Evolutionary conservation across 108 stramenopile species (phyloP).

Genomic region (Parietichytrium sp.): DNA sequence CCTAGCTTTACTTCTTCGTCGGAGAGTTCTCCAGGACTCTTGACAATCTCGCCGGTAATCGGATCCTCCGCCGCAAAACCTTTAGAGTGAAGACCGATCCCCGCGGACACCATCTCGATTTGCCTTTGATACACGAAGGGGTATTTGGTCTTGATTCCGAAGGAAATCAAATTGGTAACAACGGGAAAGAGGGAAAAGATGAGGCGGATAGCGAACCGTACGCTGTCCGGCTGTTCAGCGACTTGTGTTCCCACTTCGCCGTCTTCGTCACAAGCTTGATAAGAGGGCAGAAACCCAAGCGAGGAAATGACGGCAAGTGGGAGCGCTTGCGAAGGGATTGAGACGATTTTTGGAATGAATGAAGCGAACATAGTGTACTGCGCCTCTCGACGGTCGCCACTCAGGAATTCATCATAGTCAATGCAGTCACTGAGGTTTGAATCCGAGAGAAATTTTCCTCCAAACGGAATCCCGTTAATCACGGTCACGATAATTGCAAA

Average conservation of each 20-base stretch:
- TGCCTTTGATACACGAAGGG: constrained; percentile 32
- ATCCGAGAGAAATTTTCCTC: constrained; percentile 49
- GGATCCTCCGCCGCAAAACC: constrained; percentile 44
- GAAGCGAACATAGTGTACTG: constrained; percentile 47
- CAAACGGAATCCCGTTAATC: constrained; percentile 48
- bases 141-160: constrained; percentile 39
- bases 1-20: background rate
- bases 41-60: constrained; percentile 5
- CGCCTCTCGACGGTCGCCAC: constrained; percentile 44
- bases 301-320: constrained; percentile 45
- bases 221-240: constrained; percentile 25
- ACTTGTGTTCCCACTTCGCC: background rate
- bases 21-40: background rate
- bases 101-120: constrained; percentile 22
- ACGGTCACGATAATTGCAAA: constrained; percentile 38
- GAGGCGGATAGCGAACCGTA: background rate
- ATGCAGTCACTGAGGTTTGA: constrained; percentile 49
- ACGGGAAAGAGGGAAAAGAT: constrained; percentile 43
- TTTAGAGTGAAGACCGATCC: constrained; percentile 13
- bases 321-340: constrained; percentile 45
- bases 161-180: constrained; percentile 31
- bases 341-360: constrained; percentile 45
- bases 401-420: constrained; percentile 54
- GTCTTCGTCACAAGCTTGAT: background rate
- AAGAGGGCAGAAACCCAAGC: constrained; percentile 35